Evolutionary conservation across 2,329 filamentous ascomycete species (phyloP).

Genomic region (Colletotrichum sp.): DNA sequence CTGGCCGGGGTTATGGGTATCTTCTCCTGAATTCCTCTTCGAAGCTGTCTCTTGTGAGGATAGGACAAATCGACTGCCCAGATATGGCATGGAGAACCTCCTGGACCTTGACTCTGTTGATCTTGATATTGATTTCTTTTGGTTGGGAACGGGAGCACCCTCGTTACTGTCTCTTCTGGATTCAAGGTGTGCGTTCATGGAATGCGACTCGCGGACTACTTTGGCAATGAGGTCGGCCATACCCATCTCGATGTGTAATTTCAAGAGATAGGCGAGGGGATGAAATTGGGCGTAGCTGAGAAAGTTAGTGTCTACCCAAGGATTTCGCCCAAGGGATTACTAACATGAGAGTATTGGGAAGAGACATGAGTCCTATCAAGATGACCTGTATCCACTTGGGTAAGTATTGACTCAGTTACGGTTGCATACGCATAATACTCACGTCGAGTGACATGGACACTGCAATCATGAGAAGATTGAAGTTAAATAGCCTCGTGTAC

Average conservation of each 20-base stretch:
- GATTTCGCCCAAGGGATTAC: too few species aligned
- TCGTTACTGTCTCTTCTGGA: not conserved
- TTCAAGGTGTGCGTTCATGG: not conserved
- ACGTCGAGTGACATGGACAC: constrained; percentile 32
- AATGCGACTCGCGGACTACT: constrained; percentile 37
- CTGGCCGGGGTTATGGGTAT: not conserved
- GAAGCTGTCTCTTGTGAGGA: not conserved
- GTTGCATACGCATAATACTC: not conserved
- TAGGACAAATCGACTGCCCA: not conserved
- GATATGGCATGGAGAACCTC: not conserved
- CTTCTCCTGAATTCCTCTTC: not conserved
- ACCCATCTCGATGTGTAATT: constrained; percentile 55
- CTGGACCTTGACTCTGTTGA: not conserved
- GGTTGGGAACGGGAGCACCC: not conserved
- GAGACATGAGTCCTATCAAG: constrained; percentile 30
- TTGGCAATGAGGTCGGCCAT: constrained; percentile 54
- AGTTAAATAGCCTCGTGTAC: constrained; percentile 47
- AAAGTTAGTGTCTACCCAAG: not conserved
- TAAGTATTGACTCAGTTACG: not conserved
- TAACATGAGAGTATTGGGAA: constrained; percentile 30
- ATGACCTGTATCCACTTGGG: not conserved
- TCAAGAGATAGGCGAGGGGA: constrained; percentile 52
- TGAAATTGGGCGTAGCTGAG: constrained; percentile 38
- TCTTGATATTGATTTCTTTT: not conserved
- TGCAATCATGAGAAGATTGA: constrained; percentile 30